These are phyloP conservation scores for Solanum gracilifrons DNA, from an alignment of 257 asterid genomes.

Conservation along the genomic window DNA sequence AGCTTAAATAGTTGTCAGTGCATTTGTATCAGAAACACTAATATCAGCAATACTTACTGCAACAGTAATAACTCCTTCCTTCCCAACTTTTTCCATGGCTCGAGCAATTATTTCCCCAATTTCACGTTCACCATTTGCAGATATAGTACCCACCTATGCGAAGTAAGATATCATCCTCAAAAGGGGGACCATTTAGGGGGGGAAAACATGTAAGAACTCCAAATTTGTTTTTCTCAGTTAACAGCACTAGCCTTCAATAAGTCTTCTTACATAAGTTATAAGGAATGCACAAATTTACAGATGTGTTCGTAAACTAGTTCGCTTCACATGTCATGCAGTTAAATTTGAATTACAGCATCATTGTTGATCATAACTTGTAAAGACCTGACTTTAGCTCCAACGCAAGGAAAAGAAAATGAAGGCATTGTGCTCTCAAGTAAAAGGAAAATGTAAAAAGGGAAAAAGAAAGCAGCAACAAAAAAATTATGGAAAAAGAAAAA, in stretches of 20 bases:
- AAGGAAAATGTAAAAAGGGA: background rate
- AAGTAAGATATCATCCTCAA: slow-evolving; percentile 6
- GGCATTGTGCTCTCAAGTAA: background rate
- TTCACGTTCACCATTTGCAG: slow-evolving; percentile 81
- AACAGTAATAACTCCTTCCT: slow-evolving; percentile 85
- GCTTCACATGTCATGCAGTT: background rate
- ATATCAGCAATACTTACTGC: slow-evolving; percentile 29
- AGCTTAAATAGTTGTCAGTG: background rate
- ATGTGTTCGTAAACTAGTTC: background rate
- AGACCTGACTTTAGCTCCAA: background rate
- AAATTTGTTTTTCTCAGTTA: background rate
- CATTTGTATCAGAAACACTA: background rate
- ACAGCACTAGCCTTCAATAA: background rate
- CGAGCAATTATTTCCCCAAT: slow-evolving; percentile 82
- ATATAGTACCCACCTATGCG: slow-evolving; percentile 69
- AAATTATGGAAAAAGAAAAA: background rate
- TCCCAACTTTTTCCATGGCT: slow-evolving; percentile 96
- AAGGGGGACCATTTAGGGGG: slow-evolving; percentile 6
- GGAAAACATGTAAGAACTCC: background rate
- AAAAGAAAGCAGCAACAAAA: background rate
- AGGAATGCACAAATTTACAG: background rate
- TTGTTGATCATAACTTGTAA: background rate
- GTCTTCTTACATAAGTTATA: background rate
- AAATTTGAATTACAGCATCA: background rate
- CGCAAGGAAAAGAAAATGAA: background rate